phyloP scores from a whole-genome alignment of 2,329 filamentous ascomycete species.

The Penicillium verrucosum region DNA sequence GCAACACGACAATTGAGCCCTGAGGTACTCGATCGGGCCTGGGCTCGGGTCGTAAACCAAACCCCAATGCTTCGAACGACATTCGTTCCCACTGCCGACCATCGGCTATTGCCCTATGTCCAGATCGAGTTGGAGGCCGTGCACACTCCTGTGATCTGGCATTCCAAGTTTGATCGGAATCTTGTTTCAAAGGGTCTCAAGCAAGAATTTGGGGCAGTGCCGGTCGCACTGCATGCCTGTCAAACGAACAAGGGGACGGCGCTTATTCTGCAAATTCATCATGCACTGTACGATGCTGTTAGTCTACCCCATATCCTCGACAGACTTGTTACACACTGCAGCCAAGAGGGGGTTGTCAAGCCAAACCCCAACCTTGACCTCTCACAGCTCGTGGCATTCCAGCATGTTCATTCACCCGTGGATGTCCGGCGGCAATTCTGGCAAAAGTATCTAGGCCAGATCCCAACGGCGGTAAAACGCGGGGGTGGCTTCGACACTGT shows the following conservation, averaged over 20 bases:
- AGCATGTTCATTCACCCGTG: constrained; percentile 24
- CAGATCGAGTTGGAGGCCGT: constrained; percentile 58
- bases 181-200: constrained; percentile 10
- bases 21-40: constrained; percentile 54
- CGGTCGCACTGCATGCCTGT: constrained; percentile 37
- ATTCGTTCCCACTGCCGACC: constrained; percentile 55
- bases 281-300: constrained; percentile 83
- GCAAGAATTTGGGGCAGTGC: constrained; percentile 18
- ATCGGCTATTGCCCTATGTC: constrained; percentile 51
- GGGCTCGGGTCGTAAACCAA: constrained; percentile 56
- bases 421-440: constrained; percentile 44
- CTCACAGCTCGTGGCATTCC: constrained; percentile 42
- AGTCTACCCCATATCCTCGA: constrained; percentile 66
- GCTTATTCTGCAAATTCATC: constrained; percentile 65
- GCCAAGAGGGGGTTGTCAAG: constrained; percentile 11
- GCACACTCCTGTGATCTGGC: constrained; percentile 34
- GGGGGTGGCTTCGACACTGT: constrained; percentile 19
- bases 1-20: constrained; percentile 43
- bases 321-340: constrained; percentile 49
- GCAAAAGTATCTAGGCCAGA: constrained; percentile 37
- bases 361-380: constrained; percentile 32
- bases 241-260: constrained; percentile 31
- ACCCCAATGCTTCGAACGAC: constrained; percentile 66
- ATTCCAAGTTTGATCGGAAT: constrained; percentile 14
- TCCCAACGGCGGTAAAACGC: constrained; percentile 5